These are phyloP conservation scores for Hyparrhenia diplandra DNA, from an alignment of 176 grass and related monocot species.

Conservation along the genomic window DNA sequence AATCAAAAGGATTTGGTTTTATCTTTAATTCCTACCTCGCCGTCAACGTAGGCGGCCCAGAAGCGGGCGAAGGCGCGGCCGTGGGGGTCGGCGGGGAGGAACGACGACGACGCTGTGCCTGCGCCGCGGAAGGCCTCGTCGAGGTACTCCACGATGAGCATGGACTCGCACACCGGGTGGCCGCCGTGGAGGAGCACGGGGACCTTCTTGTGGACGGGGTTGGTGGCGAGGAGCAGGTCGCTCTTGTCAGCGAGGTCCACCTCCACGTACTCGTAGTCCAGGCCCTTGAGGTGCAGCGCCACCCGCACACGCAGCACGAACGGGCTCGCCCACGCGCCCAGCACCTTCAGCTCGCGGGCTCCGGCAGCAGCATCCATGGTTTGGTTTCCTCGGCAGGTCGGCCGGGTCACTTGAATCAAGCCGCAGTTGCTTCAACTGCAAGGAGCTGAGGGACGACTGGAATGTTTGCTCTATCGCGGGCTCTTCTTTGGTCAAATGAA, in stretches of 20 bases:
- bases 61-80: slow-evolving; percentile 45
- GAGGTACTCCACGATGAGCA: slow-evolving; percentile 58
- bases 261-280: slow-evolving; percentile 18
- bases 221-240: slow-evolving; percentile 29
- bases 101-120: neutral
- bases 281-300: too few relatives aligned
- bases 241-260: slow-evolving; percentile 41
- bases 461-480: too few relatives aligned
- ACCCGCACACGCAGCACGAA: too few relatives aligned
- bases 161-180: slow-evolving; percentile 40
- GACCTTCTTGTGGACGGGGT: slow-evolving; percentile 48
- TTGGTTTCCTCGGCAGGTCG: neutral
- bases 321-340: too few relatives aligned
- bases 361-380: neutral
- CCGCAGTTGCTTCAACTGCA: neutral
- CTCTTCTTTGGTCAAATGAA: too few relatives aligned
- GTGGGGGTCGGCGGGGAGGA: slow-evolving; percentile 42
- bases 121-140: slow-evolving; percentile 39
- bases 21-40: slow-evolving; percentile 23
- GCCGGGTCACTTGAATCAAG: neutral
- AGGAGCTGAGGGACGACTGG: neutral
- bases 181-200: slow-evolving; percentile 38
- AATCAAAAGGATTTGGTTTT: neutral
- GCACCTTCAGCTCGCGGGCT: too few relatives aligned
- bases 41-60: slow-evolving; percentile 53